phyloP scores from a whole-genome alignment of 257 asterid species.

The Solanum clarkiae region DNA sequence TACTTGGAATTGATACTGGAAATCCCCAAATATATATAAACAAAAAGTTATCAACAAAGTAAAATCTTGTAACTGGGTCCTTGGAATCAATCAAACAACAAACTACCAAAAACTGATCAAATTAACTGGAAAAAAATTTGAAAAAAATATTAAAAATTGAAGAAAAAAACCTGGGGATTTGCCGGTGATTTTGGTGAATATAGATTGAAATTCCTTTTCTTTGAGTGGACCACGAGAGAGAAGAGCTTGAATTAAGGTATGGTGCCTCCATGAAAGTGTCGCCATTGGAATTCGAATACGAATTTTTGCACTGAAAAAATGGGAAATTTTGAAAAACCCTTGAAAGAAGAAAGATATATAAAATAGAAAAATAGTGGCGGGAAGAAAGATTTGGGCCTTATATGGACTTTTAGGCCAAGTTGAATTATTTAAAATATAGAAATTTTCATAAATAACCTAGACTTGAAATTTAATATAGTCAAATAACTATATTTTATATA shows the following conservation, averaged over 20 bases:
- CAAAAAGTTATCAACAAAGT: neutral
- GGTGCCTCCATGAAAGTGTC: constrained; percentile 55
- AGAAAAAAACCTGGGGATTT: constrained; percentile 39
- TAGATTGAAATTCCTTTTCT: constrained; percentile 39
- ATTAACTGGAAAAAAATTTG: neutral
- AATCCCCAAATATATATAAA: neutral
- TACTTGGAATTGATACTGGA: neutral
- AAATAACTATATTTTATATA: no score
- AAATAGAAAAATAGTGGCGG: neutral
- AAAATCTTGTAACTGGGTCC: neutral
- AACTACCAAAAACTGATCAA: neutral
- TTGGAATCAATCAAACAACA: neutral
- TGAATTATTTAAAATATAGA: no score
- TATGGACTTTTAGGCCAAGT: no score
- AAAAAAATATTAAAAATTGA: neutral
- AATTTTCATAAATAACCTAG: no score
- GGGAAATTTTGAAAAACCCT: neutral
- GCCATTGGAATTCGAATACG: neutral
- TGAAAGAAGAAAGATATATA: neutral
- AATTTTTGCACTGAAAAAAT: neutral
- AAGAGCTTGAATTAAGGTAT: constrained; percentile 64
- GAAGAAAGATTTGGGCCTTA: neutral
- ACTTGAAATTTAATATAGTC: no score
- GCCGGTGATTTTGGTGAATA: constrained; percentile 36
- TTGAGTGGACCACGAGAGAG: constrained; percentile 68